Conservation (phyloP, 2,329 filamentous ascomycete species). For the Calycina marina region DNA sequence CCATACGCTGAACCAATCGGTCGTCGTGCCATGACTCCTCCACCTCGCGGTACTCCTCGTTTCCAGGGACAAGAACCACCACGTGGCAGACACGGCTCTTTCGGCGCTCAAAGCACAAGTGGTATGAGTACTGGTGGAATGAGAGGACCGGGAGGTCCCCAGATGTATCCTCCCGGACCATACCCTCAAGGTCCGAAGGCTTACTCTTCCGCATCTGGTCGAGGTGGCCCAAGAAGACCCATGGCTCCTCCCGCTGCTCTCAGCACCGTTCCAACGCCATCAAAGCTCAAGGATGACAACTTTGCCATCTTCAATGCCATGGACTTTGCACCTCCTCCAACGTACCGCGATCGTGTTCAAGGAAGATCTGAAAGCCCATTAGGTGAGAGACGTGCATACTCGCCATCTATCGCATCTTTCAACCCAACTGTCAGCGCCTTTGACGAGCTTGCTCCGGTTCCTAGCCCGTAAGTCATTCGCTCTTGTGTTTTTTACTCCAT, state of each 20-base stretch:
- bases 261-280: constrained; percentile 67
- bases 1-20: constrained; percentile 74
- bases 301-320: constrained; percentile 53
- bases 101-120: constrained; percentile 27
- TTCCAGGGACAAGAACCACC: constrained; percentile 22
- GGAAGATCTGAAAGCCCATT: constrained; percentile 53
- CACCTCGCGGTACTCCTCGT: constrained; percentile 41
- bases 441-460: constrained; percentile 72
- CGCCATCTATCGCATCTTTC: constrained; percentile 54
- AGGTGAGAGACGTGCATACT: constrained; percentile 57
- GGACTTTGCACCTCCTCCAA: constrained; percentile 75
- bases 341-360: constrained; percentile 48
- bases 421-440: constrained; percentile 73
- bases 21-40: constrained; percentile 90
- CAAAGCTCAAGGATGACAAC: constrained; percentile 68
- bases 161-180: constrained; percentile 45
- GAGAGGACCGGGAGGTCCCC: constrained; percentile 29
- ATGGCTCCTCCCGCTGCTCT: constrained; percentile 62
- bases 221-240: constrained; percentile 27
- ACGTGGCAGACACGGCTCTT: constrained; percentile 31
- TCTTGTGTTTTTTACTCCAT: not conserved
- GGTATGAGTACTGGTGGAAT: constrained; percentile 9
- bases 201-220: constrained; percentile 45
- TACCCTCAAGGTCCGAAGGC: constrained; percentile 36
- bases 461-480: constrained; percentile 64